These are phyloP conservation scores for Phyllosticta citriasiana DNA, from an alignment of 2,329 filamentous ascomycete species.

Conservation along the genomic window DNA sequence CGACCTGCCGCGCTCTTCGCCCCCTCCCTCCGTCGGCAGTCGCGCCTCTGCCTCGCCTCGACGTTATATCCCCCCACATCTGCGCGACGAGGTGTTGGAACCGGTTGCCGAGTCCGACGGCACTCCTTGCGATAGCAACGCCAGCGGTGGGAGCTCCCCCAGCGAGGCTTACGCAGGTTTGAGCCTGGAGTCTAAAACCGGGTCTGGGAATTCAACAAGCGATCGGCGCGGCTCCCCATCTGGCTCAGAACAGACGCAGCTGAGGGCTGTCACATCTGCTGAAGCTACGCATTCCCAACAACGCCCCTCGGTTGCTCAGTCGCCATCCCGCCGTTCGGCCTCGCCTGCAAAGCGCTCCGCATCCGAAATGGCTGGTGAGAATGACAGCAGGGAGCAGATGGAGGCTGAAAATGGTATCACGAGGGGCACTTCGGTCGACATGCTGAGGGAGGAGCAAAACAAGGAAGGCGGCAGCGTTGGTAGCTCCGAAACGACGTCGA, in stretches of 20 bases:
- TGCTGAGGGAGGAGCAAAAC: slow-evolving; percentile 25
- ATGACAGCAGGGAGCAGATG: slow-evolving; percentile 21
- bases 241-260: slow-evolving; percentile 7
- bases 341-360: slow-evolving; percentile 48
- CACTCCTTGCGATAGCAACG: slow-evolving; percentile 23
- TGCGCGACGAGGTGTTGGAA: slow-evolving; percentile 42
- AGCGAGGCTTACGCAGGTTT: slow-evolving; percentile 45
- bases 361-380: slow-evolving; percentile 40
- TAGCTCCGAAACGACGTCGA: slow-evolving; percentile 22
- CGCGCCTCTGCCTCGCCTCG: slow-evolving; percentile 27
- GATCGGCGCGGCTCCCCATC: slow-evolving; percentile 17
- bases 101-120: slow-evolving; percentile 19
- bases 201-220: slow-evolving; percentile 16
- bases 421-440: slow-evolving; percentile 34
- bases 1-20: slow-evolving; percentile 27
- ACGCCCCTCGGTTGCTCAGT: slow-evolving; percentile 6
- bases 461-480: slow-evolving; percentile 17
- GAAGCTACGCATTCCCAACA: not conserved
- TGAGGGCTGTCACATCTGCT: slow-evolving; percentile 3
- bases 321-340: slow-evolving; percentile 32
- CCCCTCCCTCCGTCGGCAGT: slow-evolving; percentile 17
- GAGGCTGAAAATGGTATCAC: slow-evolving; percentile 25
- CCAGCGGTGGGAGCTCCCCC: slow-evolving; percentile 35
- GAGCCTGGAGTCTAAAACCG: slow-evolving; percentile 33
- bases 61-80: slow-evolving; percentile 46